These are phyloP conservation scores for Podaxis pistillaris DNA, from an alignment of 768 basidiomycete genomes.

Conservation along the genomic window DNA sequence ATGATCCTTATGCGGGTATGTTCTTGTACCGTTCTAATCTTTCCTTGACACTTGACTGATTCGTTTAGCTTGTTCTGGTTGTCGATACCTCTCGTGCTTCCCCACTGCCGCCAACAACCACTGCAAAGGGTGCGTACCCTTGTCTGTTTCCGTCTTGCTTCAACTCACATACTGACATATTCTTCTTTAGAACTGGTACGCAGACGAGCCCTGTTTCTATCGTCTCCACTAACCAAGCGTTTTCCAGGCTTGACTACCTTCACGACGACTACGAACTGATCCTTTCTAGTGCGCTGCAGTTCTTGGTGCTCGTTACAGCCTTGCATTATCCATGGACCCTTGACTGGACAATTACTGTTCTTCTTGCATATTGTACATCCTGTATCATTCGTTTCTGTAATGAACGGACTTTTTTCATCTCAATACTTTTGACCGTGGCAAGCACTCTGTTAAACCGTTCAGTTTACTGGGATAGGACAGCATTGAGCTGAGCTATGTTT, in stretches of 20 bases:
- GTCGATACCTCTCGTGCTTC: slow-evolving; percentile 88
- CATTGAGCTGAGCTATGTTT: neutral
- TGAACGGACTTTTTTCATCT: neutral
- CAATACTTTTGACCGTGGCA: neutral
- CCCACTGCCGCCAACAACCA: slow-evolving; percentile 71
- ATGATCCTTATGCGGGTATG: slow-evolving; percentile 80
- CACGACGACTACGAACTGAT: neutral
- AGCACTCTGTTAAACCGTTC: neutral
- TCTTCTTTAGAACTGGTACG: slow-evolving; percentile 34
- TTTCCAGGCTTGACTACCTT: slow-evolving; percentile 18
- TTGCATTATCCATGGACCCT: slow-evolving; percentile 4
- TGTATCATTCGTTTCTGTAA: neutral
- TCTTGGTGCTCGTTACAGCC: neutral
- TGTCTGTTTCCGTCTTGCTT: neutral
- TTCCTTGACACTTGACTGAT: slow-evolving; percentile 8
- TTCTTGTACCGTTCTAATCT: slow-evolving; percentile 13
- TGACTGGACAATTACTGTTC: neutral
- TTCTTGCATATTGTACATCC: slow-evolving; percentile 1
- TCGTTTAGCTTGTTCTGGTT: slow-evolving; percentile 73
- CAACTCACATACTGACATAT: slow-evolving; percentile 7
- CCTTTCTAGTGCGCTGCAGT: neutral
- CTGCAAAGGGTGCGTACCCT: slow-evolving; percentile 51
- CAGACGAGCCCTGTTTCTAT: neutral
- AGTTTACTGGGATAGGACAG: neutral
- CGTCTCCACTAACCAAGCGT: neutral